These are phyloP conservation scores for Podaxis sp. DNA, from an alignment of 768 basidiomycete genomes.

Conservation along the genomic window DNA sequence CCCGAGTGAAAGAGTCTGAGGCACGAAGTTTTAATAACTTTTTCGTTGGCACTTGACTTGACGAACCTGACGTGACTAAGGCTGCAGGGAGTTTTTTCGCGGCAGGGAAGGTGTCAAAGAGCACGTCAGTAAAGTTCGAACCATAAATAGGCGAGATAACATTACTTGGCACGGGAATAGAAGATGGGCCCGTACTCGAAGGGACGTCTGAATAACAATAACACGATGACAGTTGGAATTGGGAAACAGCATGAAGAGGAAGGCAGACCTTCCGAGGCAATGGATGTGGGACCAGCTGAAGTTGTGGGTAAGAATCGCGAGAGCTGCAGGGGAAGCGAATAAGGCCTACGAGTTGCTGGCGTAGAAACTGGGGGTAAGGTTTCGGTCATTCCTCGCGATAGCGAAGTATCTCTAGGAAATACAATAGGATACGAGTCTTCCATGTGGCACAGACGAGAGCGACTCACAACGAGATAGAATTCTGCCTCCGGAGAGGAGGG, in stretches of 20 bases:
- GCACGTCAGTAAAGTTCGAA: not conserved
- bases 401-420: not conserved
- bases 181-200: not conserved
- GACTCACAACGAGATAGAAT: constrained; percentile 4
- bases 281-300: not conserved
- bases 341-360: not conserved
- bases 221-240: not conserved
- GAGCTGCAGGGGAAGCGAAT: not conserved
- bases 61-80: not conserved
- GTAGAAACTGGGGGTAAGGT: not conserved
- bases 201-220: not conserved
- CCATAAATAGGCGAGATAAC: not conserved
- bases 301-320: not conserved
- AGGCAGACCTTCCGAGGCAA: not conserved
- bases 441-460: not conserved
- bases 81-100: not conserved
- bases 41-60: not conserved
- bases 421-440: not conserved
- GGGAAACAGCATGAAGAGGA: too few species aligned
- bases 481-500: not conserved
- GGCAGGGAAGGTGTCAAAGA: not conserved
- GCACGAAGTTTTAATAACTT: not conserved
- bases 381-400: not conserved
- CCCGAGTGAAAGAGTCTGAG: not conserved
- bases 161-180: not conserved